phyloP scores from a whole-genome alignment of 352 stramenopile species.

The Blastocystis sp. region DNA sequence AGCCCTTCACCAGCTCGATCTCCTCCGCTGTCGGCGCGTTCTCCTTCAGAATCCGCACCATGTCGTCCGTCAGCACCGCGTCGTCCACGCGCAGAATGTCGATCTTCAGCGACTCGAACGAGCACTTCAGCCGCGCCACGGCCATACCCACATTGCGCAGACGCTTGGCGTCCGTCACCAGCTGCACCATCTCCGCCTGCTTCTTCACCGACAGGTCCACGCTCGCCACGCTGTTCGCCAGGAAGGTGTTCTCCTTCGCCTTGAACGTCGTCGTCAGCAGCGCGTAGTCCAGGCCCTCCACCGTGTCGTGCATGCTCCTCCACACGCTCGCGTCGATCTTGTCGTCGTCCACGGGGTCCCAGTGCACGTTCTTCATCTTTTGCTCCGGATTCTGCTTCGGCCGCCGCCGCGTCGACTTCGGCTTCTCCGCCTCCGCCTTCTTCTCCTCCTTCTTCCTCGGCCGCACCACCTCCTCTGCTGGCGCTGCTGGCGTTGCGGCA shows the following conservation, averaged over 20 bases:
- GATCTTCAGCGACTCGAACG: background rate
- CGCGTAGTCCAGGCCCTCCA: background rate
- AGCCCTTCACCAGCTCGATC: slow-evolving; percentile 76
- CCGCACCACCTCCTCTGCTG: background rate
- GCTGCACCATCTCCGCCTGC: slow-evolving; percentile 1
- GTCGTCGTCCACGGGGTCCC: slow-evolving; percentile 34
- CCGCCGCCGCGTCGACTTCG: background rate
- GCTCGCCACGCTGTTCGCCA: background rate
- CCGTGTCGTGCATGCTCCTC: slow-evolving; percentile 16
- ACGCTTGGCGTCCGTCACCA: slow-evolving; percentile 41
- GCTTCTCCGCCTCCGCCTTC: slow-evolving; percentile 20
- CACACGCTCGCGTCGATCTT: slow-evolving; percentile 26
- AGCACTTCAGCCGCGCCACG: slow-evolving; percentile 30
- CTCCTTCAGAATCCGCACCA: slow-evolving; percentile 40
- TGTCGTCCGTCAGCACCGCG: slow-evolving; percentile 23
- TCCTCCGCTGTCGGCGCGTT: slow-evolving; percentile 60
- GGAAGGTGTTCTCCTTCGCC: slow-evolving; percentile 51
- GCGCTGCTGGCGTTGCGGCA: too few species aligned
- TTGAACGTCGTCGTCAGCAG: background rate
- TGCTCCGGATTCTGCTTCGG: background rate
- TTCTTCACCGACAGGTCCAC: background rate
- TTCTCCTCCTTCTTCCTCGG: slow-evolving; percentile 11
- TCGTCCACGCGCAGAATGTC: slow-evolving; percentile 49
- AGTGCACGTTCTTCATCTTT: slow-evolving; percentile 50
- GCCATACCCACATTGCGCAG: slow-evolving; percentile 72